Conservation (phyloP, 2,329 filamentous ascomycete genomes). For the Chlorencoelia australis region DNA sequence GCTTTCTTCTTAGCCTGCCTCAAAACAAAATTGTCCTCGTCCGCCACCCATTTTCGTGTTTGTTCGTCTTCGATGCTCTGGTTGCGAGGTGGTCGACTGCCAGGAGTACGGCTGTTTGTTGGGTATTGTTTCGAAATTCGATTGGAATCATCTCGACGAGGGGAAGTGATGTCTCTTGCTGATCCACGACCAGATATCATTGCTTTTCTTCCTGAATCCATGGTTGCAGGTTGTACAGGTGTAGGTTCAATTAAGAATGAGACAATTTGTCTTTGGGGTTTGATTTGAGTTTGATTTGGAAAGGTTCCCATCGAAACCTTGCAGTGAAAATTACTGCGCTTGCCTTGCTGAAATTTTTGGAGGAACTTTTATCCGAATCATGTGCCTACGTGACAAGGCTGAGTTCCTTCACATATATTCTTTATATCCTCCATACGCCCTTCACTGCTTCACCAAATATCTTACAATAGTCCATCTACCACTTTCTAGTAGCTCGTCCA, state of each 20-base stretch:
- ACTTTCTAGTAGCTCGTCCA: too few species aligned
- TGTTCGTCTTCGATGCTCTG: slow-evolving; percentile 53
- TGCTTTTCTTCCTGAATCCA: slow-evolving; percentile 25
- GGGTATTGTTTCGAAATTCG: slow-evolving; percentile 42
- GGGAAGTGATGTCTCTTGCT: slow-evolving; percentile 42
- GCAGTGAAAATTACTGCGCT: background rate
- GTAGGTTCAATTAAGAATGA: background rate
- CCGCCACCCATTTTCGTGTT: slow-evolving; percentile 74
- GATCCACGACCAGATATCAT: slow-evolving; percentile 28
- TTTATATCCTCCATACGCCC: too few species aligned
- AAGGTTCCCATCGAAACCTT: background rate
- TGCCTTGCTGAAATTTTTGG: background rate
- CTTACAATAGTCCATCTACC: too few species aligned
- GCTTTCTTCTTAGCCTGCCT: slow-evolving; percentile 98
- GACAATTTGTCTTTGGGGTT: background rate
- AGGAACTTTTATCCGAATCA: background rate
- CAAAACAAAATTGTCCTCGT: slow-evolving; percentile 92
- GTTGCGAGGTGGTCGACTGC: slow-evolving; percentile 21
- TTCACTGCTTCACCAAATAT: too few species aligned
- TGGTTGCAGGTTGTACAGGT: slow-evolving; percentile 5
- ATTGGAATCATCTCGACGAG: slow-evolving; percentile 43
- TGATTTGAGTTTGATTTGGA: background rate
- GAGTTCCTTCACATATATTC: too few species aligned
- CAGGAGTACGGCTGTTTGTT: slow-evolving; percentile 20
- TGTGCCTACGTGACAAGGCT: background rate